Evolutionary conservation across 768 basidiomycete species (phyloP), one percentile per base, ranked within the genome.

Genomic region (Pilatotrama ljubarskyi): DNA sequence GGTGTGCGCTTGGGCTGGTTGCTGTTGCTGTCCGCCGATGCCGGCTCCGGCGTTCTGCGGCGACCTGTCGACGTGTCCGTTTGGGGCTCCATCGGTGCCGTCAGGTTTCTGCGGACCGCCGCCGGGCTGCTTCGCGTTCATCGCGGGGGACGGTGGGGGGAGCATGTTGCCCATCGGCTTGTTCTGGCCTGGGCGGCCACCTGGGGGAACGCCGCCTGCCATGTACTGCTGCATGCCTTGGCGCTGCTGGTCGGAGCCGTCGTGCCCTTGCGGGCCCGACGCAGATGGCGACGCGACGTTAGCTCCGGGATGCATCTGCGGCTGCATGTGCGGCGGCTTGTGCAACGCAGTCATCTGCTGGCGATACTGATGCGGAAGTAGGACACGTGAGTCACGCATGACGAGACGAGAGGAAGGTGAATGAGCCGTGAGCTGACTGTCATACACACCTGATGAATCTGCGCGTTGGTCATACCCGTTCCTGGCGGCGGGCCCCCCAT

Each of bases 81-180:
- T 68, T 15, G 61, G 41, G 14, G 48, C 41, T 14, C 56, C 51
- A 25, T 51, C 59, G 14, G 40, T 41, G 15, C 49, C 61, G 9
- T 66, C 64, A 22, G 38, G 46, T 53, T 66, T 68, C 25, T n/a
- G 40, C 26, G 49, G 51, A 0, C 58, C 51, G 2, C 58, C 51
- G 2, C 51, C 64, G 8, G 60, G 43, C 7, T 51, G 53, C 62
- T 70, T 67, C 38, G 61, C 22, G 11, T 58, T 59, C 64, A 75
- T 75, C 1, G 76, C 78, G 40, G 84, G 82, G 5, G 83, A 83
- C 5, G 83, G 80, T 11, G 81, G 83, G 0, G 83, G 83, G 70
- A 78, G 75, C 80, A 82, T 83, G 15, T 69, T 71, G 29, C 32
- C 24, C 74, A 76, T 78, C 1, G 75, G 68, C 52, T 77, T 77